phyloP scores from a whole-genome alignment of 257 asterid species.

The Galeopsis tetrahit region DNA sequence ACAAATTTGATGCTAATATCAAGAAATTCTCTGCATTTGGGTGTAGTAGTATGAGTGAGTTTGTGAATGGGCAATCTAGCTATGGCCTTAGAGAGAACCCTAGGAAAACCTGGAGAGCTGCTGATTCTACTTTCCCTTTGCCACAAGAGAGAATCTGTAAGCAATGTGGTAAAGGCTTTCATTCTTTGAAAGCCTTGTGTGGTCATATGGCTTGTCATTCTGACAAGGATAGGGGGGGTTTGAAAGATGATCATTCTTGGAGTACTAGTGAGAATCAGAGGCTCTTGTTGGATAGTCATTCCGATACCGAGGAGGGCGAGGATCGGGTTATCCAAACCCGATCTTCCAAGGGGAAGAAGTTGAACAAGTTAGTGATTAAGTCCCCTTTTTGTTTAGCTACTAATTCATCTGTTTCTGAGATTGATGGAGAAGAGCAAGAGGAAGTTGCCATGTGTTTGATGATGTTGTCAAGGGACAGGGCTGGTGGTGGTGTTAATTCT shows the following conservation, averaged over 20 bases:
- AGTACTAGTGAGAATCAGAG: slow-evolving; percentile 71
- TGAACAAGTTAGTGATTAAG: slow-evolving; percentile 50
- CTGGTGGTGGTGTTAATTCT: slow-evolving; percentile 74
- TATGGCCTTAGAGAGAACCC: slow-evolving; percentile 88
- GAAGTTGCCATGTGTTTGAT: slow-evolving; percentile 85
- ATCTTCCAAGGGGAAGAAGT: slow-evolving; percentile 57
- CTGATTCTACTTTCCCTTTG: slow-evolving; percentile 44
- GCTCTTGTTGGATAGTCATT: slow-evolving; percentile 61
- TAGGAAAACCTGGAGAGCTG: slow-evolving; percentile 75
- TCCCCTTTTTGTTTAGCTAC: slow-evolving; percentile 48
- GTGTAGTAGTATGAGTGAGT: slow-evolving; percentile 35
- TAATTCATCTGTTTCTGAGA: slow-evolving; percentile 68
- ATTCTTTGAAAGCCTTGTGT: slow-evolving; percentile 81
- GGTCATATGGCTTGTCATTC: slow-evolving; percentile 98
- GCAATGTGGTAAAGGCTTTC: slow-evolving; percentile 93
- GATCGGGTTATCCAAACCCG: slow-evolving; percentile 52
- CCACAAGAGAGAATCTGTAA: slow-evolving; percentile 75
- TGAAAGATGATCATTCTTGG: slow-evolving; percentile 87
- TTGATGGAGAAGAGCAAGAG: slow-evolving; percentile 81
- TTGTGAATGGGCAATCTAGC: slow-evolving; percentile 55
- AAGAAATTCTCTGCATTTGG: slow-evolving; percentile 45
- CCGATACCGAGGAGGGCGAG: slow-evolving; percentile 78
- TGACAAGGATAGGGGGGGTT: slow-evolving; percentile 62
- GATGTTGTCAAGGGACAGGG: slow-evolving; percentile 88
- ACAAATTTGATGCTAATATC: slow-evolving; percentile 42